A percentile compares a stretch with the other conserved stretches of the same genome.
phyloP scores from a whole-genome alignment of 2,329 filamentous ascomycete genomes.

The Cladobotryum protrusum region DNA sequence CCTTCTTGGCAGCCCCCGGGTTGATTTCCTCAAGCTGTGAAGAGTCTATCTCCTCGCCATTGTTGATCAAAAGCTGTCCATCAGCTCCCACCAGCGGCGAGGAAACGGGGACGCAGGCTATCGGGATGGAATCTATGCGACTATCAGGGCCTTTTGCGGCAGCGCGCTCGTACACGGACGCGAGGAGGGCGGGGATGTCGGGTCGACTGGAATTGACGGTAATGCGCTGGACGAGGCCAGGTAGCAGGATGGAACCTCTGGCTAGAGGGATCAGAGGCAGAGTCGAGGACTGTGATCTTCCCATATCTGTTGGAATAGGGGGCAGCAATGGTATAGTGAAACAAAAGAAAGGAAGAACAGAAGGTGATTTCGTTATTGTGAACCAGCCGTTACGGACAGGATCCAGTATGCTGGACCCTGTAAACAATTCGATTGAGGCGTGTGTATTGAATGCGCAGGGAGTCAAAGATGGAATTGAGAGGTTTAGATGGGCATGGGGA shows the following conservation, averaged over 20 bases:
- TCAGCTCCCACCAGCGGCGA: constrained; percentile 68
- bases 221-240: constrained; percentile 78
- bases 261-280: constrained; percentile 79
- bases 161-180: constrained; percentile 73
- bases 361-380: background rate
- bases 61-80: constrained; percentile 68
- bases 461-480: too few relatives aligned
- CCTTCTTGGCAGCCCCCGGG: constrained; percentile 54
- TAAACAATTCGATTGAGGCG: background rate
- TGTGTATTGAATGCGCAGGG: background rate
- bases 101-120: constrained; percentile 81
- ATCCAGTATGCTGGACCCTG: background rate
- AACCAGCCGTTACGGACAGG: background rate
- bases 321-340: background rate
- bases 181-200: constrained; percentile 83
- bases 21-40: constrained; percentile 43
- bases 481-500: constrained; percentile 3
- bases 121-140: constrained; percentile 61
- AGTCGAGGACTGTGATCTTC: constrained; percentile 36
- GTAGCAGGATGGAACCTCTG: constrained; percentile 74
- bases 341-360: background rate
- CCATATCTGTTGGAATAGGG: constrained; percentile 26
- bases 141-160: constrained; percentile 60
- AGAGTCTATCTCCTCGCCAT: constrained; percentile 47
- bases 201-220: constrained; percentile 71